Evolutionary conservation across 768 basidiomycete genomes (phyloP).

Genomic region (Naganishia kalamii): DNA sequence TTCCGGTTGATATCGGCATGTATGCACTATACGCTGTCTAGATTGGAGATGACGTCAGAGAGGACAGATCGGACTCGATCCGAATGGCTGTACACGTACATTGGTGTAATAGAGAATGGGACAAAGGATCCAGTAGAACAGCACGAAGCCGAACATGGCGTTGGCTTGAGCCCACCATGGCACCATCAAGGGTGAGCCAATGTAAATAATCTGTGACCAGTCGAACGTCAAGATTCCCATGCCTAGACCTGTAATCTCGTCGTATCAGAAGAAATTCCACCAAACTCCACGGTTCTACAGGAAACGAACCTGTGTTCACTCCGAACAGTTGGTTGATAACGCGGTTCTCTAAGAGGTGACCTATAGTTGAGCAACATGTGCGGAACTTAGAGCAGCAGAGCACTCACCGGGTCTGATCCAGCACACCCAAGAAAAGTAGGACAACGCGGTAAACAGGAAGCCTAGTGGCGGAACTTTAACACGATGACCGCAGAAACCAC

Average conservation of each 20-base stretch:
- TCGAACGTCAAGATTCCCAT: conserved; percentile 90
- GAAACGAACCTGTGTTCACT: too few relatives aligned
- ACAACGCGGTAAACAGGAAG: conserved; percentile 83
- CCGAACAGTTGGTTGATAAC: conserved; percentile 90
- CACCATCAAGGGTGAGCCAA: conserved; percentile 65
- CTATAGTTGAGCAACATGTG: not conserved
- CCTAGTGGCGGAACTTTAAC: too few relatives aligned
- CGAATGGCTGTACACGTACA: conserved; percentile 53
- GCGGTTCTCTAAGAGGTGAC: conserved; percentile 53
- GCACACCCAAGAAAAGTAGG: conserved; percentile 81
- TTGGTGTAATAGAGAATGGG: conserved; percentile 91
- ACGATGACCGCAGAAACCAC: too few relatives aligned
- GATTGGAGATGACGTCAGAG: not conserved
- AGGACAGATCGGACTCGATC: not conserved
- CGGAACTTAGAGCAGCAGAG: not conserved
- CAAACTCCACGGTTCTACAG: too few relatives aligned
- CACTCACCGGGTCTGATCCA: conserved; percentile 67
- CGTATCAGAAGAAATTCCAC: too few relatives aligned
- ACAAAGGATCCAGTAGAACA: conserved; percentile 87
- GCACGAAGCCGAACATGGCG: conserved; percentile 73
- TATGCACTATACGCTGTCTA: conserved; percentile 76
- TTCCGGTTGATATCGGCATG: conserved; percentile 75
- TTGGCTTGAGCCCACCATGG: conserved; percentile 99
- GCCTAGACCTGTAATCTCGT: conserved; percentile 69
- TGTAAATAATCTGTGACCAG: conserved; percentile 73